Evolutionary conservation across 1,284 basidiomycete genomes (phyloP).

Genomic region (Sporisorium exsertum): DNA sequence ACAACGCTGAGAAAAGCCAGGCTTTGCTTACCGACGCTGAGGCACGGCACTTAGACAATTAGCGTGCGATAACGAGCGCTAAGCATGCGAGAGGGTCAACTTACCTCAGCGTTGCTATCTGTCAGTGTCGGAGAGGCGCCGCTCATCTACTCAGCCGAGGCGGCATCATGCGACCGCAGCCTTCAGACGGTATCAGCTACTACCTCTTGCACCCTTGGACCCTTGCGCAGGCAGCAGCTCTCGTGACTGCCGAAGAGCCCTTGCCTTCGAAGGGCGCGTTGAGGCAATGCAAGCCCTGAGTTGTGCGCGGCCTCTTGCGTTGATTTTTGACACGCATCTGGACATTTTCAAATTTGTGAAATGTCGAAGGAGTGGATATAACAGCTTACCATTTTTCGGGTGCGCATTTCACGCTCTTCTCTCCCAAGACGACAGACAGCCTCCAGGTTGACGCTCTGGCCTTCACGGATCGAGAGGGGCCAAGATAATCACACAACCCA

Average conservation of each 20-base stretch:
- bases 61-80: not conserved
- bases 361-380: not conserved
- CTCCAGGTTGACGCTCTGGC: constrained; percentile 3
- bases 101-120: constrained; percentile 3
- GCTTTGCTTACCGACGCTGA: not conserved
- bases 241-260: not conserved
- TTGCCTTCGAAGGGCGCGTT: not conserved
- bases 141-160: not conserved
- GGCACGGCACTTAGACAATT: not conserved
- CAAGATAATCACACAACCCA: not conserved
- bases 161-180: not conserved
- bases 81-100: not conserved
- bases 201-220: not conserved
- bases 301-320: constrained; percentile 1
- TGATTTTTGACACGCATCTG: not conserved
- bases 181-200: not conserved
- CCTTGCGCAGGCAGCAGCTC: not conserved
- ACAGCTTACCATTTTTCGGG: not conserved
- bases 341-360: not conserved
- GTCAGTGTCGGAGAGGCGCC: not conserved
- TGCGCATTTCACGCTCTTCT: not conserved
- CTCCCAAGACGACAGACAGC: not conserved
- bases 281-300: not conserved
- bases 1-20: not conserved
- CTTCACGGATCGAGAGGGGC: not conserved